A percentile compares a stretch with the other conserved stretches of the same genome.
Conservation (phyloP, 352 stramenopile genomes). For the Salisapilia sapeloensis region DNA sequence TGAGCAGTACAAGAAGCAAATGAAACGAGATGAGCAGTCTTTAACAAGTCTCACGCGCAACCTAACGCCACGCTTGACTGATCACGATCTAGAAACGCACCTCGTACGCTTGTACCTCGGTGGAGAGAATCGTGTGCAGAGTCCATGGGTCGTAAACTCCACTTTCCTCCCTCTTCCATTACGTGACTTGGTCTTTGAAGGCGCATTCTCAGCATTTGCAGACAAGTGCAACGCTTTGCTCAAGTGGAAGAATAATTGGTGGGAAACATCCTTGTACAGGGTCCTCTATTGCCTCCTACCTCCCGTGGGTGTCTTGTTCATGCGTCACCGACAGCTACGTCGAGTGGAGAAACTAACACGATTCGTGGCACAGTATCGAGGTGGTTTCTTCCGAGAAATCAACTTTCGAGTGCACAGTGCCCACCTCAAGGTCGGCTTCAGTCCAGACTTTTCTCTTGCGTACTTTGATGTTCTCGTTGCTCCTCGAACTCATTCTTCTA, state of each 20-base stretch:
- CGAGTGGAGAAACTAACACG: conserved; percentile 48
- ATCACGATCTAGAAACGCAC: conserved; percentile 60
- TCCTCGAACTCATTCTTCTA: conserved; percentile 3
- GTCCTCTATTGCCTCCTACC: conserved; percentile 21
- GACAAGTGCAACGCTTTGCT: conserved; percentile 52
- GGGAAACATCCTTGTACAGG: conserved; percentile 51
- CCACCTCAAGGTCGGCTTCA: conserved; percentile 71
- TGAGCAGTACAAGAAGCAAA: conserved; percentile 56
- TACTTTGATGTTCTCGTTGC: conserved; percentile 67
- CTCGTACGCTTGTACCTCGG: conserved; percentile 55
- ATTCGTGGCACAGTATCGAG: conserved; percentile 43
- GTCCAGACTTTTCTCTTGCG: conserved; percentile 62
- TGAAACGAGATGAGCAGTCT: conserved; percentile 51
- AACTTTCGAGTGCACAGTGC: conserved; percentile 62
- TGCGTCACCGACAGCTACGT: conserved; percentile 42
- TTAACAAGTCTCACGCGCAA: conserved; percentile 50
- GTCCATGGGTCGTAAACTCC: conserved; percentile 40
- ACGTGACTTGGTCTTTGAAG: conserved; percentile 61
- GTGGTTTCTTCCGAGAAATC: conserved; percentile 66
- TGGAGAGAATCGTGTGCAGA: conserved; percentile 52
- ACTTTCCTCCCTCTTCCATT: conserved; percentile 34
- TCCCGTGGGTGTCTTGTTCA: conserved; percentile 35
- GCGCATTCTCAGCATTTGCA: conserved; percentile 52
- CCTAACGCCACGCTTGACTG: conserved; percentile 49
- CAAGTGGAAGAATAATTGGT: conserved; percentile 27